These are phyloP conservation scores for Trametes meyenii DNA, from an alignment of 768 basidiomycete genomes.

Conservation along the genomic window DNA sequence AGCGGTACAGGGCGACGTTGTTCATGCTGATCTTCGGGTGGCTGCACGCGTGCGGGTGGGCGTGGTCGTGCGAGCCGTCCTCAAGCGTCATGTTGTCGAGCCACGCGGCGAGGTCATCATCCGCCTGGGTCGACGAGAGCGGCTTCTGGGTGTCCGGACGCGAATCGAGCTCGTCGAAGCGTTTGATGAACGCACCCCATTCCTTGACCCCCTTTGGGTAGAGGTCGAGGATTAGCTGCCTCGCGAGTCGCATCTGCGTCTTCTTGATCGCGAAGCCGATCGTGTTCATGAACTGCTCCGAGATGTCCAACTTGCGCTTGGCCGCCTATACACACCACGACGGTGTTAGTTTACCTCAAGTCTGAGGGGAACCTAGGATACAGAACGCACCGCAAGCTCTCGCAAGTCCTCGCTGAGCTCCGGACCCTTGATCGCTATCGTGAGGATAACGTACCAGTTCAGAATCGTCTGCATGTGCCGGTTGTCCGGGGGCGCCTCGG, in stretches of 20 bases:
- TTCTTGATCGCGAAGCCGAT: conserved; percentile 50
- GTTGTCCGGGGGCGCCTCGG: conserved; percentile 62
- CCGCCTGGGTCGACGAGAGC: conserved; percentile 43
- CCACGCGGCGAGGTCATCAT: conserved; percentile 64
- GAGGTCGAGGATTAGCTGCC: conserved; percentile 51
- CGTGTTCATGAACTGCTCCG: conserved; percentile 54
- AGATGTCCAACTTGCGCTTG: conserved; percentile 47
- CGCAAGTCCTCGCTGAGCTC: conserved; percentile 50
- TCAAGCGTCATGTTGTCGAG: conserved; percentile 49
- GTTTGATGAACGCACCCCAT: conserved; percentile 48
- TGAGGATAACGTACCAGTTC: conserved; percentile 61
- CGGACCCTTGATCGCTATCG: conserved; percentile 52
- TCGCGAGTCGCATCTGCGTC: conserved; percentile 55
- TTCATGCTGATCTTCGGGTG: conserved; percentile 53
- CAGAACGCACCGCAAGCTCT: conserved; percentile 50
- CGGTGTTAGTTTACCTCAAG: neutral
- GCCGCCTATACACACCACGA: conserved; percentile 32
- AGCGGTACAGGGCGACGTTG: conserved; percentile 55
- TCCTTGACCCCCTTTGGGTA: conserved; percentile 49
- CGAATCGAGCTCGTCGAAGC: conserved; percentile 36
- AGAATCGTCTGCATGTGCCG: conserved; percentile 60
- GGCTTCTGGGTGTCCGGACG: conserved; percentile 34
- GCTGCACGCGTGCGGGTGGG: conserved; percentile 35
- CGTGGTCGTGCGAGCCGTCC: conserved; percentile 32
- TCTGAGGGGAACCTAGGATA: neutral